These are phyloP conservation scores for Cyclospora cayetanensis DNA, from an alignment of 169 alveolate species.

Conservation along the genomic window DNA sequence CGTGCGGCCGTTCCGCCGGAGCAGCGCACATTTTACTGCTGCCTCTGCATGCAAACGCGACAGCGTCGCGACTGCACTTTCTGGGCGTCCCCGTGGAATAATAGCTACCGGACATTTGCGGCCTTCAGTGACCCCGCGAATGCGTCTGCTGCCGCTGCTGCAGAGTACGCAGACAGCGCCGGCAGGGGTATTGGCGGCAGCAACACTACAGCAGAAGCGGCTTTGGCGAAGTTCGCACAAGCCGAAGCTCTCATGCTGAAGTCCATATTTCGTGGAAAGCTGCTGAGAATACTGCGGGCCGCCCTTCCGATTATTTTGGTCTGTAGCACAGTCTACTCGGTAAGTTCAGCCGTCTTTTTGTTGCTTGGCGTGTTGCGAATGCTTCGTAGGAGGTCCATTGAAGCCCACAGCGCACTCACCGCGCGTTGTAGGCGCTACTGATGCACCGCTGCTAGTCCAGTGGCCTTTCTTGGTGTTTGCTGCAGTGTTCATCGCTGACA, in stretches of 20 bases:
- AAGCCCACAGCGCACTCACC: too few species aligned
- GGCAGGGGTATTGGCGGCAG: neutral
- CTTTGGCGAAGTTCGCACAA: neutral
- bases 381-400: too few species aligned
- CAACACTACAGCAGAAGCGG: neutral
- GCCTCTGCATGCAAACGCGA: conserved; percentile 30
- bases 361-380: neutral
- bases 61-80: neutral
- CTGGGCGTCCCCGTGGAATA: conserved; percentile 1
- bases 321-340: neutral
- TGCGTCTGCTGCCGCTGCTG: conserved; percentile 46
- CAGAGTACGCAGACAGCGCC: neutral
- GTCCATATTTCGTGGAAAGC: neutral
- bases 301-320: neutral
- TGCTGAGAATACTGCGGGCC: neutral
- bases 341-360: neutral
- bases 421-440: neutral
- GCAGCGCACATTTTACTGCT: conserved; percentile 35
- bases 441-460: neutral
- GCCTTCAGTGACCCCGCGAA: conserved; percentile 11
- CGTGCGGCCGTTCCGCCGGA: conserved; percentile 8
- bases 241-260: neutral
- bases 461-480: neutral
- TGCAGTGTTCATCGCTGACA: neutral
- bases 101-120: conserved; percentile 17